Evolutionary conservation across 768 basidiomycete species (phyloP), one percentile per base, ranked within the genome.

Genomic region (Mycena alexandri): DNA sequence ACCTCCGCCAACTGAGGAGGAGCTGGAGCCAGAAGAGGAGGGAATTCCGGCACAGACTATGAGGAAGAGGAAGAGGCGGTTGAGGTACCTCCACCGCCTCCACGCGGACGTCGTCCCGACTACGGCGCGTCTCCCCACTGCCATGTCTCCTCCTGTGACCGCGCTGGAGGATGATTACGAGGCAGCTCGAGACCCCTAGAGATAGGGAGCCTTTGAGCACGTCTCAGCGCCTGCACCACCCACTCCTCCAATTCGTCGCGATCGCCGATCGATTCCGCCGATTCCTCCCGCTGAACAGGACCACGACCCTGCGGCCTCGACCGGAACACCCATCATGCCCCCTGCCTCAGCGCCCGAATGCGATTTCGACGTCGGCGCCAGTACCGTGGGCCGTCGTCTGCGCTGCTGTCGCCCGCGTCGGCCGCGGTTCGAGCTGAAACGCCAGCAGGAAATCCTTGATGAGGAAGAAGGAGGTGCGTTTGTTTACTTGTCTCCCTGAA

Each of bases 381-480:
- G 57, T 25, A 52, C 24, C 61, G 50, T 43, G 41, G 36, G 17
- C 13, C n/a, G 29, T 55, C 68, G 55, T 38, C 62, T 19, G 43
- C 38, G 22, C 29, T 71, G 47, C 54, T 71, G 19, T 71, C 69
- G 5, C 69, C 69, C 1, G 46, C 44, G 2, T 66, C 69, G 43
- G 65, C 61, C 10, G 61, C 55, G n/a, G 47, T 58, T 59, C 42
- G 64, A 61, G 36, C 36, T 54, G 21, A 61, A 63, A 50, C 54
- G 65, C 11, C 72, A 75, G 19, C 74, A 77, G 21, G 87, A 88
- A 70, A 73, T 90, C 22, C 75, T 90, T 56, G 85, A 88, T 74
- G 90, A 90, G 36, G 85, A 86, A 25, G 88, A 90, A 75, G 88
- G 87, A 47, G 89, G 90, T 90, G 63, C 65, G 86, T 77, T 68